A percentile compares a stretch with the other conserved stretches of the same genome.
Conservation (phyloP, 2,329 filamentous ascomycete genomes). For the Fusarium marasasianum region DNA sequence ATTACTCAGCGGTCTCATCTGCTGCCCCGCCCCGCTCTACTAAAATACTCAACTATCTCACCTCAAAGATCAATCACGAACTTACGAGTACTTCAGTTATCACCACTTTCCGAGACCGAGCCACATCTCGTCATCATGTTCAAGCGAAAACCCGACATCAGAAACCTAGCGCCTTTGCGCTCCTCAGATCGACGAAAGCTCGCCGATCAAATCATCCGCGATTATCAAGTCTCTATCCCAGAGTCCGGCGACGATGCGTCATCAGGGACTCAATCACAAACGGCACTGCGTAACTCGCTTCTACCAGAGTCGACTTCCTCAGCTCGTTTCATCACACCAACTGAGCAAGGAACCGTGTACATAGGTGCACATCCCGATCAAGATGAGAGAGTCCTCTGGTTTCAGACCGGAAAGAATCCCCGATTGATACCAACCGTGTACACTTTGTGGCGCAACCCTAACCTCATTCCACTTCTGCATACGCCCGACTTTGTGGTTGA, state of each 20-base stretch:
- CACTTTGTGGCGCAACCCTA: constrained; percentile 36
- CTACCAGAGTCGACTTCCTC: constrained; percentile 36
- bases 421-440: constrained; percentile 38
- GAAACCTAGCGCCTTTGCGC: constrained; percentile 36
- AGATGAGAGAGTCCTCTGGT: constrained; percentile 39
- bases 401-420: constrained; percentile 35
- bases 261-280: constrained; percentile 25
- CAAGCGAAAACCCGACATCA: constrained; percentile 37
- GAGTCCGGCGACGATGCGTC: constrained; percentile 23
- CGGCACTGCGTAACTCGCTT: constrained; percentile 33
- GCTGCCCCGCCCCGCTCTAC: constrained; percentile 16
- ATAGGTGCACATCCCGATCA: constrained; percentile 28
- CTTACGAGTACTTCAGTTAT: neutral
- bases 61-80: neutral
- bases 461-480: constrained; percentile 33
- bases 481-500: constrained; percentile 38
- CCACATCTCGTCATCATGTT: constrained; percentile 23
- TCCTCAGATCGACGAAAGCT: constrained; percentile 38
- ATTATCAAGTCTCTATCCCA: constrained; percentile 32
- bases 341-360: constrained; percentile 32
- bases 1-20: constrained; percentile 10
- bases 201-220: constrained; percentile 38
- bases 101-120: too few relatives aligned
- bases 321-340: constrained; percentile 34
- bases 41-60: constrained; percentile 1